Evolutionary conservation across 108 stramenopile genomes (phyloP).

Genomic region (Fistulifera solaris): DNA sequence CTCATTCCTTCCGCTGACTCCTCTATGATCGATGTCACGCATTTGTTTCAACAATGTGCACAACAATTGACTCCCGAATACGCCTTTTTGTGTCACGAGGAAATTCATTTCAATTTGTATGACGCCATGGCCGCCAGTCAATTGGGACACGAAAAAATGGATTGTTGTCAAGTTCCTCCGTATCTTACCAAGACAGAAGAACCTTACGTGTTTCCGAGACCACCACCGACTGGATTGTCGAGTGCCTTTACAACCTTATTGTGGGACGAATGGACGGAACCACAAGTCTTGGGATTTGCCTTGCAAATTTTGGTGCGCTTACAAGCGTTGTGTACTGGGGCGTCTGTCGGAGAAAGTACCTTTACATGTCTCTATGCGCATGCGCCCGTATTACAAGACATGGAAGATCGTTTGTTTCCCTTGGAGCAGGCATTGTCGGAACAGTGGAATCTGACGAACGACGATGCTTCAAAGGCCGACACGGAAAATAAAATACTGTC

Average conservation of each 20-base stretch:
- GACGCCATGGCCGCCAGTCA: constrained; percentile 92
- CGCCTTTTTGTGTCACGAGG: constrained; percentile 44
- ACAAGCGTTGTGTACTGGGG: constrained; percentile 56
- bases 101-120: constrained; percentile 47
- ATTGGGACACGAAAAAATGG: constrained; percentile 85
- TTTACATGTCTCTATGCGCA: constrained; percentile 81
- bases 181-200: constrained; percentile 8
- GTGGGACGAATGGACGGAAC: constrained; percentile 50
- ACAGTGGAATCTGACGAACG: constrained; percentile 1
- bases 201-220: constrained; percentile 23
- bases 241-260: constrained; percentile 34
- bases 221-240: constrained; percentile 27
- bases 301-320: constrained; percentile 34
- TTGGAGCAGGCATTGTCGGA: no score
- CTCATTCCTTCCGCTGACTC: no score
- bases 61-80: constrained; percentile 30
- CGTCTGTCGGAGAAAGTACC: constrained; percentile 76
- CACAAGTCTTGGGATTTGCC: constrained; percentile 21
- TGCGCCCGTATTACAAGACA: constrained; percentile 53
- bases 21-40: constrained; percentile 30
- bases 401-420: constrained; percentile 27
- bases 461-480: neutral
- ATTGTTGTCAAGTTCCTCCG: constrained; percentile 75
- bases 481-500: constrained; percentile 11
- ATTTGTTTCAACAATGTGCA: constrained; percentile 31